Conservation (phyloP, 2,329 filamentous ascomycete species). For the Ustulina deusta region DNA sequence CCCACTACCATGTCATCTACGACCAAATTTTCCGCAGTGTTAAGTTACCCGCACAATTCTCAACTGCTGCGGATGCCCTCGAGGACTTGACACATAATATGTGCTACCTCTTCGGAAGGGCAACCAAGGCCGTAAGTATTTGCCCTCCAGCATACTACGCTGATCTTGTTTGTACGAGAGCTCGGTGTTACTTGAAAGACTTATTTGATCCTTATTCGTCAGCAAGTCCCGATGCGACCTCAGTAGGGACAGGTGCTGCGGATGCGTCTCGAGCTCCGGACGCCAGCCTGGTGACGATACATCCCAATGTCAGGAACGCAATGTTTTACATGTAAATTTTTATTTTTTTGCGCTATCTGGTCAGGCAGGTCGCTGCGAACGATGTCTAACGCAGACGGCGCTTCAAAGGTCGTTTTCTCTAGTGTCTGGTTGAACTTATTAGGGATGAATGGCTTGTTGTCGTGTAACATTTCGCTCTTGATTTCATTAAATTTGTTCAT, state of each 20-base stretch:
- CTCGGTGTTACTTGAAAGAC: slow-evolving; percentile 31
- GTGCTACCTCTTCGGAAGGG: slow-evolving; percentile 85
- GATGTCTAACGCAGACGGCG: no score
- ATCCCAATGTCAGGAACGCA: background rate
- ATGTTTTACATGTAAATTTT: slow-evolving; percentile 7
- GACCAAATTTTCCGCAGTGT: slow-evolving; percentile 73
- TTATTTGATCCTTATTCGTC: background rate
- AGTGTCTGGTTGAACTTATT: no score
- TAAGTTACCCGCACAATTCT: slow-evolving; percentile 34
- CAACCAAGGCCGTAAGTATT: slow-evolving; percentile 86
- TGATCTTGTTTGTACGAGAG: slow-evolving; percentile 79
- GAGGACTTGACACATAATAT: slow-evolving; percentile 81
- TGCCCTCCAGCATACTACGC: slow-evolving; percentile 93
- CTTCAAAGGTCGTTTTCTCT: no score
- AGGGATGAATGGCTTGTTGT: no score
- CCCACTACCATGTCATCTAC: slow-evolving; percentile 81
- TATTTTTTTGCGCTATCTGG: no score
- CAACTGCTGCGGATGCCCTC: slow-evolving; percentile 71
- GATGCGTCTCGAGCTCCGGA: background rate
- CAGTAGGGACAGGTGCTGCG: slow-evolving; percentile 39
- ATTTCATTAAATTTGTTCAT: no score
- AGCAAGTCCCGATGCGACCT: background rate
- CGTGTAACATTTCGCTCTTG: no score
- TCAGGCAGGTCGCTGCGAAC: no score
- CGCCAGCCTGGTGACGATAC: background rate